Base-by-base conservation (phyloP, 2,329 filamentous ascomycete species). In the Trichoderma sp. region DNA sequence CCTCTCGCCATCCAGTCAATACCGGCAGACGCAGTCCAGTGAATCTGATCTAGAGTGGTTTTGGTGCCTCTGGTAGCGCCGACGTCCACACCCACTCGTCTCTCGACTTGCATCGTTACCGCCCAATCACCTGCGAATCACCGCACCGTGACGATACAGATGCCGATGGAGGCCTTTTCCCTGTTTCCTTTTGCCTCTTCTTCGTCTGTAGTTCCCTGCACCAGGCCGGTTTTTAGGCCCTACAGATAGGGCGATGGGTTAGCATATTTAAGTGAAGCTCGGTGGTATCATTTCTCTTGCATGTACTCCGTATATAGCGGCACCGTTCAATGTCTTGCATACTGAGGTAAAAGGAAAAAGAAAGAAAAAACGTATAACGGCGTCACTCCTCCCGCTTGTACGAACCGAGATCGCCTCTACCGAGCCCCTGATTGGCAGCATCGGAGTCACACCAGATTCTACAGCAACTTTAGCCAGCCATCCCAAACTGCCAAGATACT, bases 351-450 rank as follows among this genome's bases (percentile, higher is more conserved):
- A 39, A 39, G 36, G 7, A 39, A 17, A 39, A 39, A 39, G 6
- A 7, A 12, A 50, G n/a, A n/a, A 20, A 11, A 50, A 39, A 20
- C 13, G 26, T 58, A 13, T 20, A n/a, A 58, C 53, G 36, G 30
- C 7, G 28, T 62, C 15, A 30, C 17, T 30, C n/a, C 28, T 15
- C 28, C 20, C 36, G 55, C 66, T 53, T 58, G 57, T 28, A 61
- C 57, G 39, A 61, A 50, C 66, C 66, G 57, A 68, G 39, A 68
- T 68, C 36, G 66, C 9, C 30, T 68, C 66, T 61, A 26, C 53
- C 57, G 57, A 62, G 26, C 66, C 66, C 66, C 57, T 68, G 66
- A 68, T 61, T 62, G 36, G 28, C 55, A 36, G n/a, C 55, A 68
- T 15, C 66, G 9, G 39, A 61, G 57, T 68, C 39, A 11, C 57